A percentile compares a stretch with the other conserved stretches of the same genome.
These are phyloP conservation scores for Eragrostis curvula DNA, from an alignment of 176 grass and related monocot species.

Conservation along the genomic window DNA sequence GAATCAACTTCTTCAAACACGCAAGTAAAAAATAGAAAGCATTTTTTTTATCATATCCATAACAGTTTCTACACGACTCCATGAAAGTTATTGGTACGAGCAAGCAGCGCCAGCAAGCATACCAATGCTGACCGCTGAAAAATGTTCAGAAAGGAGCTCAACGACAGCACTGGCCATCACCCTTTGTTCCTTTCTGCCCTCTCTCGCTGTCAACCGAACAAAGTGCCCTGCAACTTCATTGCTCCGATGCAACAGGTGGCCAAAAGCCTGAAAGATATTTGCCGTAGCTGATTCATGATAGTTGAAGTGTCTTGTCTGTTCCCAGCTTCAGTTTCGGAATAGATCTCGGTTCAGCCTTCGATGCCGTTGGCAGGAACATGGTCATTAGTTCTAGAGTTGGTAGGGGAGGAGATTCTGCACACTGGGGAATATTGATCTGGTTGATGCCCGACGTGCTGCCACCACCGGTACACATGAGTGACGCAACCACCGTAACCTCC, in stretches of 20 bases:
- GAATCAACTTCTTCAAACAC: not conserved
- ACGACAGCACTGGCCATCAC: not conserved
- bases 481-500: conserved; percentile 3
- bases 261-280: conserved; percentile 33
- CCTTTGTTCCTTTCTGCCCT: not conserved
- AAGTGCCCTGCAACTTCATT: not conserved
- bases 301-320: conserved; percentile 12
- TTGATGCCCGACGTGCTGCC: not conserved
- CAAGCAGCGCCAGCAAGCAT: not conserved
- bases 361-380: not conserved
- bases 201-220: not conserved
- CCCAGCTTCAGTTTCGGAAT: not conserved
- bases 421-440: conserved; percentile 29
- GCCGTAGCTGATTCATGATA: not conserved
- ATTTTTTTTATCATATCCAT: not conserved
- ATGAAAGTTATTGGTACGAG: not conserved
- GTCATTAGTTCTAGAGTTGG: conserved; percentile 18
- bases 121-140: conserved; percentile 32
- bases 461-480: not conserved
- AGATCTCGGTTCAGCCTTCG: not conserved
- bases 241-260: not conserved
- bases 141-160: not conserved
- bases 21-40: not conserved
- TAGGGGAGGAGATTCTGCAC: conserved; percentile 11
- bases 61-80: not conserved